phyloP scores from a whole-genome alignment of 371 early-diverging fungal genomes.

The Circinella minor region DNA sequence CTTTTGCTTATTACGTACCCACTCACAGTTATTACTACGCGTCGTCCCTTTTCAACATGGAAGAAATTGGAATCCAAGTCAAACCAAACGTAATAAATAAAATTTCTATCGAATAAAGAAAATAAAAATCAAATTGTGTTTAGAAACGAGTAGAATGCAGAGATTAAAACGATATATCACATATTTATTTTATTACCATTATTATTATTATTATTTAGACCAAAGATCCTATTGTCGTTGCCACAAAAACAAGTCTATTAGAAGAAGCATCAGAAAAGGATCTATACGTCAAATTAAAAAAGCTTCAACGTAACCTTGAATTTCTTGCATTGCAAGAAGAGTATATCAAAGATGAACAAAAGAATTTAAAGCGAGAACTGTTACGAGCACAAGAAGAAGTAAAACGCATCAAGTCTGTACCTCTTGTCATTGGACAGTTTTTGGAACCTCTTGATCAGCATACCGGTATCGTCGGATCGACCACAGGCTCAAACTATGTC shows the following conservation, averaged over 20 bases:
- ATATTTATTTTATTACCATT: no score
- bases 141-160: no score
- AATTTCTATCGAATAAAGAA: not conserved
- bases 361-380: slow-evolving; percentile 96
- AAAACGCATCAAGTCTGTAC: slow-evolving; percentile 98
- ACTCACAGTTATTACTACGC: no score
- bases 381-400: slow-evolving; percentile 98
- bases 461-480: slow-evolving; percentile 98
- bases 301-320: slow-evolving; percentile 94
- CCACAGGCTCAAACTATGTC: slow-evolving; percentile 95
- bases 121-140: not conserved
- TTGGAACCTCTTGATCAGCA: slow-evolving; percentile 98
- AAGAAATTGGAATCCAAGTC: slow-evolving; percentile 49
- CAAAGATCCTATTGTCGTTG: slow-evolving; percentile 9
- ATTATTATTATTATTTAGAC: not conserved
- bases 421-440: slow-evolving; percentile 99
- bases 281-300: slow-evolving; percentile 92
- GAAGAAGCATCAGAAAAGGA: slow-evolving; percentile 78
- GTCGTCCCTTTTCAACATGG: slow-evolving; percentile 27
- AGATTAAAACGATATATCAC: no score
- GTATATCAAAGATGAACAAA: slow-evolving; percentile 99
- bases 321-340: slow-evolving; percentile 98
- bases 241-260: slow-evolving; percentile 26
- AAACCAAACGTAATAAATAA: slow-evolving; percentile 33
- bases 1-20: no score